These are phyloP conservation scores for Suhomyces ambrosiae DNA, from an alignment of 1,139 yeast genomes.

Conservation along the genomic window DNA sequence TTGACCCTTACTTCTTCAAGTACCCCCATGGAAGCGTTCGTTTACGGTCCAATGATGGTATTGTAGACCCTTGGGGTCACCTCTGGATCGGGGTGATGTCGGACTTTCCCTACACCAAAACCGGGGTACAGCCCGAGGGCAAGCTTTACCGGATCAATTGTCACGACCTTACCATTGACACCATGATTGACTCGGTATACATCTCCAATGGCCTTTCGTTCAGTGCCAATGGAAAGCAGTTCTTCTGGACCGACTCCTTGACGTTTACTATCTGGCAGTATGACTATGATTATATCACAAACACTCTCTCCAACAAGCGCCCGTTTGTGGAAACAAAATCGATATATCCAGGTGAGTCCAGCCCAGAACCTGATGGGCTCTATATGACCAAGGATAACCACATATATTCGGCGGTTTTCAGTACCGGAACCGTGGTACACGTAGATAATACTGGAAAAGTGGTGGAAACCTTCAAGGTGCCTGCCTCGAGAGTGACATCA, in stretches of 20 bases:
- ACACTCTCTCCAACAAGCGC: slow-evolving; percentile 45
- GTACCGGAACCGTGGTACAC: slow-evolving; percentile 57
- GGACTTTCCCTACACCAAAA: slow-evolving; percentile 43
- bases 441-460: slow-evolving; percentile 53
- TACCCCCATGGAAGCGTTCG: slow-evolving; percentile 42
- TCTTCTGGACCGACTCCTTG: slow-evolving; percentile 76
- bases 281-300: slow-evolving; percentile 55
- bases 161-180: slow-evolving; percentile 33
- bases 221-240: slow-evolving; percentile 47
- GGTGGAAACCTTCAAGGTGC: slow-evolving; percentile 55
- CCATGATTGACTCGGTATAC: slow-evolving; percentile 36
- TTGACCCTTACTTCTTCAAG: slow-evolving; percentile 41
- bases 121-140: slow-evolving; percentile 43
- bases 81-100: slow-evolving; percentile 78
- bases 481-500: slow-evolving; percentile 68
- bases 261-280: slow-evolving; percentile 60
- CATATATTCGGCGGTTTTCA: slow-evolving; percentile 71
- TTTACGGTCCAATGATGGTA: slow-evolving; percentile 74
- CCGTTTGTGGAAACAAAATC: slow-evolving; percentile 45
- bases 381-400: slow-evolving; percentile 62
- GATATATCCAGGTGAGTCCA: slow-evolving; percentile 29
- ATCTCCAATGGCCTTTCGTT: slow-evolving; percentile 86
- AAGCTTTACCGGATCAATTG: slow-evolving; percentile 43
- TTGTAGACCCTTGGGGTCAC: slow-evolving; percentile 67
- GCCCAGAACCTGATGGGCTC: slow-evolving; percentile 82